Percentiles rank a stretch among this genome's conserved stretches.
Evolutionary conservation across 164 flowering plant species (phyloP).

Genomic region (Taxillus chinensis): DNA sequence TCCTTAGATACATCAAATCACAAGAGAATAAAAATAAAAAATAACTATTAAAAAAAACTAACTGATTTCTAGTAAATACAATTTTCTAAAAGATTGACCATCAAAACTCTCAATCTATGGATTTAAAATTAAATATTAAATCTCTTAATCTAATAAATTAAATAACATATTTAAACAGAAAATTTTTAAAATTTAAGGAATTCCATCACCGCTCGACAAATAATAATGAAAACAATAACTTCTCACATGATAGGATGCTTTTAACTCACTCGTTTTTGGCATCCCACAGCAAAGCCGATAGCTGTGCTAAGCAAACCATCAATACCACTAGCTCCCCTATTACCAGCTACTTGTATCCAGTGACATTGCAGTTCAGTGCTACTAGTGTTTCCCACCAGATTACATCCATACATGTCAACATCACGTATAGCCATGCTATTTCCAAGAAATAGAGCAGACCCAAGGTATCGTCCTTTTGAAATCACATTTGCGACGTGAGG

Average conservation of each 20-base stretch:
- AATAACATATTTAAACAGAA: too few relatives aligned
- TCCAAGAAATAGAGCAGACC: constrained; percentile 73
- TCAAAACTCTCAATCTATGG: too few relatives aligned
- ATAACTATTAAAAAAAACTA: too few relatives aligned
- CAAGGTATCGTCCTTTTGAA: constrained; percentile 42
- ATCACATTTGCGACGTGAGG: constrained; percentile 63
- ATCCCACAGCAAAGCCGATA: constrained; percentile 82
- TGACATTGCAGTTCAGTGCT: constrained; percentile 32
- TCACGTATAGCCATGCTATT: constrained; percentile 94
- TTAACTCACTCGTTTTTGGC: constrained; percentile 61
- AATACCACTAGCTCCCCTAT: constrained; percentile 98
- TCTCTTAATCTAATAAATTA: too few relatives aligned
- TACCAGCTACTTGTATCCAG: constrained; percentile 48
- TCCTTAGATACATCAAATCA: too few relatives aligned
- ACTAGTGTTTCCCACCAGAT: constrained; percentile 24
- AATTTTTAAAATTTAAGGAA: too few relatives aligned
- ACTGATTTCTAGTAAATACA: too few relatives aligned
- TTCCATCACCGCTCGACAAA: too few relatives aligned
- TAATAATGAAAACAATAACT: not conserved
- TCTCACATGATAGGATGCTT: not conserved
- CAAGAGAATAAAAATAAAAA: too few relatives aligned
- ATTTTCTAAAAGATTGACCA: too few relatives aligned
- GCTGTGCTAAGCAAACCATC: constrained; percentile 96
- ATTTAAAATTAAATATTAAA: too few relatives aligned
- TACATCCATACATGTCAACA: constrained; percentile 68